phyloP scores from a whole-genome alignment of 768 basidiomycete species.

The Termitomyces eurrhizus region DNA sequence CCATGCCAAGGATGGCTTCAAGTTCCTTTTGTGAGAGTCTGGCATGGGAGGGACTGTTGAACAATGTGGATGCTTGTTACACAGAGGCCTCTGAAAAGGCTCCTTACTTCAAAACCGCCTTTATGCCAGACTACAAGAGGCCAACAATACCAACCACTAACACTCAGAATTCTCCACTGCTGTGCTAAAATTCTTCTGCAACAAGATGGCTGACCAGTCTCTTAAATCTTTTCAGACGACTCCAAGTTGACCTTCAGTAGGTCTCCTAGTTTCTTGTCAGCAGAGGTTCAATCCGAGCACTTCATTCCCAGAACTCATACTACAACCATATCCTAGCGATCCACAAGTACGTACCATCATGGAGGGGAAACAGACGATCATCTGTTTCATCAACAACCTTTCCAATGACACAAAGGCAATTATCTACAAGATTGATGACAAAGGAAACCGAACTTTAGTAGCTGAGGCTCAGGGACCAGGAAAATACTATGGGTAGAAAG shows the following conservation, averaged over 20 bases:
- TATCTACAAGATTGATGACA: not conserved
- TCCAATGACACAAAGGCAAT: not conserved
- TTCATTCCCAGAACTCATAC: not conserved
- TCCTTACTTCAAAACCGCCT: not conserved
- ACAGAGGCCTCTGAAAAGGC: too few species aligned
- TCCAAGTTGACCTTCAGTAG: not conserved
- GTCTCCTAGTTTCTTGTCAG: not conserved
- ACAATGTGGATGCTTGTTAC: too few species aligned
- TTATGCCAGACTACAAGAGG: too few species aligned
- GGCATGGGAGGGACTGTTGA: too few species aligned
- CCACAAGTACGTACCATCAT: not conserved
- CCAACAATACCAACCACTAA: too few species aligned
- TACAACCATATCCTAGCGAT: not conserved
- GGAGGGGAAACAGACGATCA: not conserved
- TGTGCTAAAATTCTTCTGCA: not conserved
- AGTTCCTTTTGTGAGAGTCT: too few species aligned
- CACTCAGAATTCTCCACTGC: too few species aligned
- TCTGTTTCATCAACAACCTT: not conserved
- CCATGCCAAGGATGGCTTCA: too few species aligned
- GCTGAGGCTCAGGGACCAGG: not conserved
- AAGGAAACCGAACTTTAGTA: not conserved
- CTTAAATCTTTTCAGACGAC: not conserved
- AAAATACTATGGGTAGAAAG: fast-evolving
- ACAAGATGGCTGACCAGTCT: not conserved
- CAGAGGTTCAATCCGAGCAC: too few species aligned